Evolutionary conservation across 495 filamentous ascomycete genomes (phyloP), one percentile per base, ranked within the genome.

Genomic region (Annulohypoxylon nitens): DNA sequence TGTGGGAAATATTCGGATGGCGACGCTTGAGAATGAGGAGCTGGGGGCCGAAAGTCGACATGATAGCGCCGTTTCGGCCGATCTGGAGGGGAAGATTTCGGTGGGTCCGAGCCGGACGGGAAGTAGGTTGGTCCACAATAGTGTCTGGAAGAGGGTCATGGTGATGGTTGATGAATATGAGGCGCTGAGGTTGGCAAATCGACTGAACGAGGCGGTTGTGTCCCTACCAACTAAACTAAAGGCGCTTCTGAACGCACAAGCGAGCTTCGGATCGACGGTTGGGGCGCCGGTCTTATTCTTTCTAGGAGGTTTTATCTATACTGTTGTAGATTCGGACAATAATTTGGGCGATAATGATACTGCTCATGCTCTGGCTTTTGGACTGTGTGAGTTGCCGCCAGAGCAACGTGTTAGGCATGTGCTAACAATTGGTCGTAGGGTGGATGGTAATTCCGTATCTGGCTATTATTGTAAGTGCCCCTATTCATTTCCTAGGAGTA

Each of bases 231-330:
- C 74, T 16, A 78, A 78, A 45, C 61, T 78, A 5, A 78, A 78
- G 61, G 64, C 76, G 4, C 69, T 78, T 45, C 61, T 78, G 0
- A 78, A 76, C 39, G 74, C 76, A 1, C 76, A 78, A 55, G 67
- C 76, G 2, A 78, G 80, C 23, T 87, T 86, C 48, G 85, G 84
- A 10, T 73, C 82, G 48, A 79, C 83, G 7, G 79, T 87, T 14
- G 85, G 85, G 7, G 82, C 82, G 4, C 84, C 85, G 0, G 77
- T 87, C 0, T 67, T 84, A 2, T 86, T 87, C 71, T 87, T 84
- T 60, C 62, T 83, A 0, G 84, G 84, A 2, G 75, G 81, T 0
- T 87, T 86, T 43, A 45, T 83, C 1, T 83, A 82, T 51, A 80
- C 77, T 2, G 67, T 86, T 16, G 61, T 84, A 8, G 81, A 83